phyloP scores from a whole-genome alignment of 345 rosid species.

The Citropsis articulata region DNA sequence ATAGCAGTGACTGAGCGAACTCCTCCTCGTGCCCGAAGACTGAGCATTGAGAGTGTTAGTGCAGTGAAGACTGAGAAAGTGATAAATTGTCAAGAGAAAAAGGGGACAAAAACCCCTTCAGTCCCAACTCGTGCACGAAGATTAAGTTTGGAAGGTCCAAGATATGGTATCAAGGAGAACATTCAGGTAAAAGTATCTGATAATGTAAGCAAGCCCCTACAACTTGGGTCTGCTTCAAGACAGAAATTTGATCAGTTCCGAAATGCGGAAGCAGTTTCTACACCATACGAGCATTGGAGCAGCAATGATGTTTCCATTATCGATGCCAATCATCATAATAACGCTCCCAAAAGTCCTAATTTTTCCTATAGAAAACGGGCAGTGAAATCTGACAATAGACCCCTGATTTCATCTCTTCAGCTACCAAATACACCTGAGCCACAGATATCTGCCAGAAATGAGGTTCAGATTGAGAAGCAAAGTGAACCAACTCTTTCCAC shows the following conservation, averaged over 20 bases:
- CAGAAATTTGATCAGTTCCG: conserved; percentile 31
- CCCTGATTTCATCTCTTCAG: conserved; percentile 52
- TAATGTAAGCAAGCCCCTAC: conserved; percentile 16
- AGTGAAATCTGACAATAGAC: conserved; percentile 40
- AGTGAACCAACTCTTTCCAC: conserved; percentile 34
- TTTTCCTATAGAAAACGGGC: conserved; percentile 34
- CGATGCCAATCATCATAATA: conserved; percentile 27
- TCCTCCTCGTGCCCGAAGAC: conserved; percentile 67
- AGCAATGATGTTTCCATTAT: conserved; percentile 24
- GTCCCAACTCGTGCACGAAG: conserved; percentile 44
- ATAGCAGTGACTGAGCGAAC: conserved; percentile 49
- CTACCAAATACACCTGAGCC: conserved; percentile 58
- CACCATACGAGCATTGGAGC: conserved; percentile 21
- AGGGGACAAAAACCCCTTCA: conserved; percentile 49
- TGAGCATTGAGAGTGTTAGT: conserved; percentile 59
- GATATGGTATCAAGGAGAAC: conserved; percentile 34
- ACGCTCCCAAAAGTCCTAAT: conserved; percentile 60
- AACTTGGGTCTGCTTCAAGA: conserved; percentile 19
- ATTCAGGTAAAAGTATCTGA: conserved; percentile 24
- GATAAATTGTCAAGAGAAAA: conserved; percentile 39
- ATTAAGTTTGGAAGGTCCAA: conserved; percentile 68
- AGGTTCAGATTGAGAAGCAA: conserved; percentile 37
- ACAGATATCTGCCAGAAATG: conserved; percentile 32
- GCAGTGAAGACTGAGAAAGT: conserved; percentile 36
- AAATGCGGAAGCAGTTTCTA: conserved; percentile 35